Conservation (phyloP, 164 flowering plant genomes). For the Macadamia integrifolia region DNA sequence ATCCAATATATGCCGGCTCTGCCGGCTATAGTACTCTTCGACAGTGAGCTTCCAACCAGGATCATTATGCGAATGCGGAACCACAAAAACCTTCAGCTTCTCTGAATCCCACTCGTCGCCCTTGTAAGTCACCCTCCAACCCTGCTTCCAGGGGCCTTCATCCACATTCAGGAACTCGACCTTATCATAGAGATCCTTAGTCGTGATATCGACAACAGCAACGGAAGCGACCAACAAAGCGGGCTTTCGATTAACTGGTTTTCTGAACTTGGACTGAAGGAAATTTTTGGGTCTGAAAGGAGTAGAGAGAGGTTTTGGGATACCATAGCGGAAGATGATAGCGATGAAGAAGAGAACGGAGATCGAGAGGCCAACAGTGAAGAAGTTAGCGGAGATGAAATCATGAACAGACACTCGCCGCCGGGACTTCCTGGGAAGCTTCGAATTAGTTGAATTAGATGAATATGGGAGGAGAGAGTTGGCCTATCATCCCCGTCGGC, state of each 20-base stretch:
- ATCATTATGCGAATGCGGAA: slow-evolving; percentile 98
- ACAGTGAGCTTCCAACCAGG: slow-evolving; percentile 99
- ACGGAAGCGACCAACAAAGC: slow-evolving; percentile 12
- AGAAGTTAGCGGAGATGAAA: slow-evolving; percentile 57
- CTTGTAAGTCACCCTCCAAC: slow-evolving; percentile 56
- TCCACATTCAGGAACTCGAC: slow-evolving; percentile 74
- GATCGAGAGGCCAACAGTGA: slow-evolving; percentile 64
- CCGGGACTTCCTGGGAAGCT: slow-evolving; percentile 50
- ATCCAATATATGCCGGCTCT: slow-evolving; percentile 75
- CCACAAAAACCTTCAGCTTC: slow-evolving; percentile 90
- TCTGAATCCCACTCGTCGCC: slow-evolving; percentile 89
- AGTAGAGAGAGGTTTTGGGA: slow-evolving; percentile 48
- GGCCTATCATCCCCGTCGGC: slow-evolving; percentile 31
- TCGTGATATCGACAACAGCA: slow-evolving; percentile 70
- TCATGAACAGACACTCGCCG: slow-evolving; percentile 38
- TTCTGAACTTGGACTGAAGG: slow-evolving; percentile 10
- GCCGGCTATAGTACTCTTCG: slow-evolving; percentile 83
- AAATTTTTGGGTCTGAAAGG: slow-evolving; percentile 20
- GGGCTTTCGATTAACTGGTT: slow-evolving; percentile 22
- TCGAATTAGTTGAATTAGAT: slow-evolving; percentile 30
- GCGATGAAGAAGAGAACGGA: slow-evolving; percentile 58
- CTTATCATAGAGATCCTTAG: slow-evolving; percentile 81
- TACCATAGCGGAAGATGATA: slow-evolving; percentile 47
- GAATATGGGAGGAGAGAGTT: slow-evolving; percentile 29
- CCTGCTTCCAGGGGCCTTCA: slow-evolving; percentile 46